Evolutionary conservation across 345 rosid genomes (phyloP).

Genomic region (Salix purpurea): DNA sequence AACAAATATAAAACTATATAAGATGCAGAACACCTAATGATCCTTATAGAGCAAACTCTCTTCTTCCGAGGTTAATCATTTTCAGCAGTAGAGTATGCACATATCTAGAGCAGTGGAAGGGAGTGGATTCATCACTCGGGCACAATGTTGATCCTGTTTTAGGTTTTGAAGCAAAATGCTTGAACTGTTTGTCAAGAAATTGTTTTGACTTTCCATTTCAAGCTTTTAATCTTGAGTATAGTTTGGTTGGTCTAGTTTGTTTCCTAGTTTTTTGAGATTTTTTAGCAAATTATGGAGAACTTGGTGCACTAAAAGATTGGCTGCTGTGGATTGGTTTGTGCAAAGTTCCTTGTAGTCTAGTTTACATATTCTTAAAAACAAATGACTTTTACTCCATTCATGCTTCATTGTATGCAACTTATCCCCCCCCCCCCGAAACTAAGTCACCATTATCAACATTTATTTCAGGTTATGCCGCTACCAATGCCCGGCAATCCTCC

Average conservation of each 20-base stretch:
- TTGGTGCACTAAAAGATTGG: background rate
- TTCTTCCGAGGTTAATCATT: too few species aligned
- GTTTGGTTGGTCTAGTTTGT: background rate
- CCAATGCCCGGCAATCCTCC: slow-evolving; percentile 12
- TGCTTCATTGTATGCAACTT: background rate
- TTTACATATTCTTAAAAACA: background rate
- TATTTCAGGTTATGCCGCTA: slow-evolving; percentile 23
- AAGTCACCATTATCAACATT: slow-evolving; percentile 4
- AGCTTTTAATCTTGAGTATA: background rate
- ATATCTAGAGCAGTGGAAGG: background rate
- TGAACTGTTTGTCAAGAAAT: background rate
- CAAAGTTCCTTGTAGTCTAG: background rate
- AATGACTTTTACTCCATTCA: background rate
- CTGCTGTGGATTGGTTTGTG: background rate
- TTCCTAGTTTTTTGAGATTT: background rate
- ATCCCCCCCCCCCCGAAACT: background rate
- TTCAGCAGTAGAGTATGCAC: background rate
- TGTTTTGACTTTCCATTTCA: background rate
- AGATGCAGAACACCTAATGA: too few species aligned
- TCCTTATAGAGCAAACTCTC: too few species aligned
- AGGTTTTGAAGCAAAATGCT: background rate
- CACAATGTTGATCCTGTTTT: background rate
- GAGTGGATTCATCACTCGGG: background rate
- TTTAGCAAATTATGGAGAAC: background rate
- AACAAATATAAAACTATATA: too few species aligned